phyloP scores from a whole-genome alignment of 176 grass and related monocot species.

The Lolium rigidum region DNA sequence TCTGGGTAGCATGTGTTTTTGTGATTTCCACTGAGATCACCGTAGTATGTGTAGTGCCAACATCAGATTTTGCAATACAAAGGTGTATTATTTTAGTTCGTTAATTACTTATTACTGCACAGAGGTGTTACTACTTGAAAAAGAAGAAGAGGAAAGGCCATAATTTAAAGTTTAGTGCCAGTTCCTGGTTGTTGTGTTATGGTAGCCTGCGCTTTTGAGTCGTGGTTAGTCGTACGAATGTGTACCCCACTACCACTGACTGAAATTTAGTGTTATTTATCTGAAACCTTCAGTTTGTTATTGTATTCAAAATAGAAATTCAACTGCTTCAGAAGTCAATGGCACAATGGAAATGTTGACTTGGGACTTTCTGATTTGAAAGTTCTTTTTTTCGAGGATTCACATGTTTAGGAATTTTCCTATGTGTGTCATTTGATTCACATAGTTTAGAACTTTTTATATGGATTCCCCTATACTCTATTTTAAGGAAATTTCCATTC shows the following conservation, averaged over 20 bases:
- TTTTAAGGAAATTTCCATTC: no score
- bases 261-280: not conserved
- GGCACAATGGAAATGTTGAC: not conserved
- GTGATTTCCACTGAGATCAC: not conserved
- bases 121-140: not conserved
- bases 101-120: constrained; percentile 26
- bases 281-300: not conserved
- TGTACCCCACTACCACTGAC: not conserved
- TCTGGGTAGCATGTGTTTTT: not conserved
- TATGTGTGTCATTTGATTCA: not conserved
- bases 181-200: not conserved
- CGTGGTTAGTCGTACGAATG: not conserved
- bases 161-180: not conserved
- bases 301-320: not conserved
- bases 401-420: not conserved
- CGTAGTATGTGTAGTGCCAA: constrained; percentile 47
- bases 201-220: not conserved
- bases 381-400: not conserved
- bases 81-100: not conserved
- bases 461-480: no score
- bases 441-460: not conserved
- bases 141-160: not conserved
- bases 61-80: constrained; percentile 31
- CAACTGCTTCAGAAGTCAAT: not conserved
- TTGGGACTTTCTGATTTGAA: not conserved